Evolutionary conservation across 2,329 filamentous ascomycete species (phyloP).

Genomic region (Coniochaeta ligniaria): DNA sequence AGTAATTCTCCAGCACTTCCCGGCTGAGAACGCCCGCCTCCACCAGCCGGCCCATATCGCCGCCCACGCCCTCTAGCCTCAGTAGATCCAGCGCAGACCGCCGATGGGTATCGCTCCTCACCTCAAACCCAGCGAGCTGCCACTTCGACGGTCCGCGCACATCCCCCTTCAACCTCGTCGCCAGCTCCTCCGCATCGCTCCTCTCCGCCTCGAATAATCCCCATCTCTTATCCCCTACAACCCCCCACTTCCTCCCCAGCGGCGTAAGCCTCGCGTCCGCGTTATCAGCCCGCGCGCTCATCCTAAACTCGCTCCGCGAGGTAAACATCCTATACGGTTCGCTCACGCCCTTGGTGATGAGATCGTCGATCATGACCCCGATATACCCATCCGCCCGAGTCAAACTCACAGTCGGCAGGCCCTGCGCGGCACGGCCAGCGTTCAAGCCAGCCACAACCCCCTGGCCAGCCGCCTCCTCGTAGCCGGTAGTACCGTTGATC

Average conservation of each 20-base stretch:
- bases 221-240: constrained; percentile 79
- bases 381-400: constrained; percentile 89
- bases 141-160: constrained; percentile 57
- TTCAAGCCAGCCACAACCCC: constrained; percentile 91
- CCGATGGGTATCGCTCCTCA: constrained; percentile 57
- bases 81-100: constrained; percentile 77
- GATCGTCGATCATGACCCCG: constrained; percentile 96
- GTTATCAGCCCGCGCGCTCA: constrained; percentile 88
- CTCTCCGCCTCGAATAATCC: constrained; percentile 56
- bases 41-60: constrained; percentile 21
- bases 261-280: constrained; percentile 81
- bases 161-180: constrained; percentile 49
- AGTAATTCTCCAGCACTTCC: constrained; percentile 48
- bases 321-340: constrained; percentile 99
- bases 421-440: constrained; percentile 71
- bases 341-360: constrained; percentile 92
- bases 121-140: constrained; percentile 61
- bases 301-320: constrained; percentile 87
- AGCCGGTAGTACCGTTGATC: constrained; percentile 97
- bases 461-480: constrained; percentile 94
- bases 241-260: constrained; percentile 67
- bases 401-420: constrained; percentile 58
- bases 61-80: constrained; percentile 52
- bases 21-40: constrained; percentile 40
- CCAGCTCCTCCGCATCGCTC: constrained; percentile 60